These are phyloP conservation scores for Cryptococcus sp. DNA, from an alignment of 1,284 basidiomycete species.

Conservation along the genomic window DNA sequence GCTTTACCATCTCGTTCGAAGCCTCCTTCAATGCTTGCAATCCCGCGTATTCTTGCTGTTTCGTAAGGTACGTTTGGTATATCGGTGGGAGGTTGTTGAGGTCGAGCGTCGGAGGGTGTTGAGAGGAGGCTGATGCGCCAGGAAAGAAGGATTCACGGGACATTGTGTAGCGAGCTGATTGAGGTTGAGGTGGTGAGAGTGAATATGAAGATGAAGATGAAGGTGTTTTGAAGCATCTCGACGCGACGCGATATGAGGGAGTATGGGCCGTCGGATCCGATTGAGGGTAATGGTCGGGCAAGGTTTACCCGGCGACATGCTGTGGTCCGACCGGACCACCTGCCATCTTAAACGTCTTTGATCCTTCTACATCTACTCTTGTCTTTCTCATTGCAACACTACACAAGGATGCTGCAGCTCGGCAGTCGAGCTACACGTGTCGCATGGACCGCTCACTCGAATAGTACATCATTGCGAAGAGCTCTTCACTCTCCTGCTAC, in stretches of 20 bases:
- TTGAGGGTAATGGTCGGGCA: too few relatives aligned
- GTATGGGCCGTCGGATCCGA: too few relatives aligned
- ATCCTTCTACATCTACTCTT: too few relatives aligned
- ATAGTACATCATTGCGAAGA: background rate
- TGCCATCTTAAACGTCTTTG: too few relatives aligned
- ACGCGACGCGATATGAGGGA: too few relatives aligned
- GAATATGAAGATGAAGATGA: background rate
- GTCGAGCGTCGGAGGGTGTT: background rate
- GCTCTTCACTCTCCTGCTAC: constrained; percentile 1
- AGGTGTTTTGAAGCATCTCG: background rate
- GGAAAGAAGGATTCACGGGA: constrained; percentile 1
- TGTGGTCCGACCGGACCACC: too few relatives aligned
- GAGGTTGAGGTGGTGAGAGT: background rate
- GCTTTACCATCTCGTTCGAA: constrained; percentile 29
- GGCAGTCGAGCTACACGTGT: too few relatives aligned
- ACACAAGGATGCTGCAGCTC: too few relatives aligned
- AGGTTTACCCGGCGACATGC: too few relatives aligned
- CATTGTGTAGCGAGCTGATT: background rate
- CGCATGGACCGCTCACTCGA: too few relatives aligned
- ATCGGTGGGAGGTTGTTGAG: constrained; percentile 28
- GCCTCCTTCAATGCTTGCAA: constrained; percentile 42
- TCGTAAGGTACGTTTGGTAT: constrained; percentile 37
- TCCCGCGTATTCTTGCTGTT: constrained; percentile 46
- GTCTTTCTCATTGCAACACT: too few relatives aligned
- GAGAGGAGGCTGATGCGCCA: background rate